Conservation (phyloP, 23 red algal genomes). For the Gracilaria gracilis region DNA sequence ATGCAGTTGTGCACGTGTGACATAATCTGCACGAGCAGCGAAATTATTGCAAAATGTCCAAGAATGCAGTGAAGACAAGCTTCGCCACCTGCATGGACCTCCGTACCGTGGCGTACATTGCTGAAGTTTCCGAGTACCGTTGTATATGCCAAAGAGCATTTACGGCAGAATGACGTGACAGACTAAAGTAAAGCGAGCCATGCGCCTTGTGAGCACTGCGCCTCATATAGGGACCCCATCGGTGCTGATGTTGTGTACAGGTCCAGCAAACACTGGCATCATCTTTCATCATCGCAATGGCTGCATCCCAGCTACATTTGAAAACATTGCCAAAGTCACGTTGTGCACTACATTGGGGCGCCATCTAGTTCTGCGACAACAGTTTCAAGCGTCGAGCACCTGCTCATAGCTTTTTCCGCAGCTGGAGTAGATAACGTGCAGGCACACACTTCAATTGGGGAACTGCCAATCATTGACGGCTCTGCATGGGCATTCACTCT, state of each 20-base stretch:
- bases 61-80: neutral
- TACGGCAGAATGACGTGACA: constrained; percentile 1
- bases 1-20: neutral
- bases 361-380: constrained; percentile 26
- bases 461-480: constrained; percentile 51
- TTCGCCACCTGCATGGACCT: neutral
- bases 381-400: constrained; percentile 39
- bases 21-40: constrained; percentile 3
- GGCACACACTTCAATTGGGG: constrained; percentile 13
- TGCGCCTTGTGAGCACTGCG: constrained; percentile 44
- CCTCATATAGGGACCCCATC: constrained; percentile 38
- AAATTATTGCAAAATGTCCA: constrained; percentile 24
- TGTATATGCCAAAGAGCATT: neutral
- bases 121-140: too few species aligned
- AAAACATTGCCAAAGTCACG: constrained; percentile 26
- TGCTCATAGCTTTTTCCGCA: constrained; percentile 44
- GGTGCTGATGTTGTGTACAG: constrained; percentile 31
- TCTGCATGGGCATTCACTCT: constrained; percentile 38
- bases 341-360: constrained; percentile 21
- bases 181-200: constrained; percentile 40
- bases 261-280: constrained; percentile 41
- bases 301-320: constrained; percentile 36
- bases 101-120: neutral
- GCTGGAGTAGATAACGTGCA: constrained; percentile 55
- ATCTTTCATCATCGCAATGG: constrained; percentile 36